phyloP scores from a whole-genome alignment of 169 alveolate genomes.

The Cryptosporidium sp. region DNA sequence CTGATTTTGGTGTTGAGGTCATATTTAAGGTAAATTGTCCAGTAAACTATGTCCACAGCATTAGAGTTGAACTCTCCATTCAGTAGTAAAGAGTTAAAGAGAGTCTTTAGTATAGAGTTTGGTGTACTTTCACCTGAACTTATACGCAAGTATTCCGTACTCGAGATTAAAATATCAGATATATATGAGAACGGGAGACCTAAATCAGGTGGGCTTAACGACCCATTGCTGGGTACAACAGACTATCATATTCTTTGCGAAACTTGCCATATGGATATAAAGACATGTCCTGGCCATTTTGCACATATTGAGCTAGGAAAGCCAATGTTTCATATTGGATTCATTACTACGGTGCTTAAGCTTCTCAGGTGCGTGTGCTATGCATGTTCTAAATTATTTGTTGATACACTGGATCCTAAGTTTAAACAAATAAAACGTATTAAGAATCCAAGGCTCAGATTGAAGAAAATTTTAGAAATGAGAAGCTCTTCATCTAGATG shows the following conservation, averaged over 20 bases:
- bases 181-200: slow-evolving; percentile 92
- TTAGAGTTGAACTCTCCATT: slow-evolving; percentile 87
- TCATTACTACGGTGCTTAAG: slow-evolving; percentile 90
- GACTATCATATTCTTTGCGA: slow-evolving; percentile 92
- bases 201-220: slow-evolving; percentile 93
- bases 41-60: slow-evolving; percentile 68
- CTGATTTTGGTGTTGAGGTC: slow-evolving; percentile 14
- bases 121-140: slow-evolving; percentile 89
- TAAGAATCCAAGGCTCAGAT: slow-evolving; percentile 84
- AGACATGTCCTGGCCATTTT: slow-evolving; percentile 99
- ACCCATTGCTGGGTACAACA: slow-evolving; percentile 97
- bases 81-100: slow-evolving; percentile 87
- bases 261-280: slow-evolving; percentile 95
- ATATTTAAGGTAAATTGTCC: not conserved
- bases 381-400: slow-evolving; percentile 92
- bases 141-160: slow-evolving; percentile 87
- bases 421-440: slow-evolving; percentile 80
- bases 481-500: slow-evolving; percentile 50
- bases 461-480: slow-evolving; percentile 75
- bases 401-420: slow-evolving; percentile 88
- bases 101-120: slow-evolving; percentile 85
- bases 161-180: slow-evolving; percentile 90
- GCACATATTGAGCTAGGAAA: slow-evolving; percentile 96
- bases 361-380: slow-evolving; percentile 96
- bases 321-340: slow-evolving; percentile 96